Percentiles rank a stretch among this genome's conserved stretches.
phyloP scores from a whole-genome alignment of 208 protist genomes.

The Herpetomonas samuelpessoai region DNA sequence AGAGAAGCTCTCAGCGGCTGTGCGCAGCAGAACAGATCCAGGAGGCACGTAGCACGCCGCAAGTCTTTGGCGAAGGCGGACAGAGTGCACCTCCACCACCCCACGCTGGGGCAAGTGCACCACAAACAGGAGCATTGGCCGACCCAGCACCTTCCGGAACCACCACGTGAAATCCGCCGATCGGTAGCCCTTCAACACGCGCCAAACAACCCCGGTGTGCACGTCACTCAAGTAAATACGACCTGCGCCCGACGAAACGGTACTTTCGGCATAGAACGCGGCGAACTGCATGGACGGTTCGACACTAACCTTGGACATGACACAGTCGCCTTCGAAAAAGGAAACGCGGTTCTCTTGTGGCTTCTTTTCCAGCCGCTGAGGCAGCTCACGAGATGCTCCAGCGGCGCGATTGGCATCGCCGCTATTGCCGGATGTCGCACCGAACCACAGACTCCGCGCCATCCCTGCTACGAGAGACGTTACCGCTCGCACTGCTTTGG shows the following conservation, averaged over 20 bases:
- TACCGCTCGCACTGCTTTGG: conserved; percentile 47
- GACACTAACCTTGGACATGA: conserved; percentile 43
- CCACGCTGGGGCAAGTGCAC: conserved; percentile 71
- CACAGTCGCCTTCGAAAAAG: conserved; percentile 56
- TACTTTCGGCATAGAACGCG: conserved; percentile 39
- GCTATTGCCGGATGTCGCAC: conserved; percentile 11
- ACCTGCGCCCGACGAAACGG: conserved; percentile 22
- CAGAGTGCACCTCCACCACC: conserved; percentile 66
- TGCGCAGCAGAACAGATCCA: conserved; percentile 43
- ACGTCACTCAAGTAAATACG: conserved; percentile 74
- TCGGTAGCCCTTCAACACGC: conserved; percentile 71
- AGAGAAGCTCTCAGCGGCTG: background rate
- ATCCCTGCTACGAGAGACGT: conserved; percentile 41
- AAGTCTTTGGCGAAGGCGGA: conserved; percentile 46
- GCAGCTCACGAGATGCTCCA: conserved; percentile 11
- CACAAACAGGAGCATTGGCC: conserved; percentile 49
- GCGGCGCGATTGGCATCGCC: background rate
- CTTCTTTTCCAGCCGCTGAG: conserved; percentile 28
- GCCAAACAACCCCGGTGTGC: conserved; percentile 34
- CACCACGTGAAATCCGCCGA: conserved; percentile 71
- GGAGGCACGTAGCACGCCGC: conserved; percentile 57
- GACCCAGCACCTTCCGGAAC: conserved; percentile 25
- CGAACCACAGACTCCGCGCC: conserved; percentile 36
- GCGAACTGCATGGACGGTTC: conserved; percentile 72
- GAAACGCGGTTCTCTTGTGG: conserved; percentile 15